Percentiles rank a stretch among this genome's conserved stretches.
Conservation (phyloP, 2,329 filamentous ascomycete genomes). For the Cercospora citrullina region DNA sequence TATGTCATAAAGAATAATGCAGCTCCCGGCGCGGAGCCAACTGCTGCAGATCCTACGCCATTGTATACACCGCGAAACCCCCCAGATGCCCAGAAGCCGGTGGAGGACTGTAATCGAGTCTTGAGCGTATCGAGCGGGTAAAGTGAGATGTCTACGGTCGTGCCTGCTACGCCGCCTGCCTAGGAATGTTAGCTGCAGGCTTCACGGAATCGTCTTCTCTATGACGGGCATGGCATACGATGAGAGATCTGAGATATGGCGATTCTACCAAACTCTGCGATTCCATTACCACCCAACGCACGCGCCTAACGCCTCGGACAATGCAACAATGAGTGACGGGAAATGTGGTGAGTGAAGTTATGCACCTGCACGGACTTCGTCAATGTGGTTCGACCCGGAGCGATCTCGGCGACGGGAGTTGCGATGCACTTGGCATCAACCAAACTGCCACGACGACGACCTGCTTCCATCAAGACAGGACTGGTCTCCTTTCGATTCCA, state of each 20-base stretch:
- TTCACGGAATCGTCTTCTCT: not conserved
- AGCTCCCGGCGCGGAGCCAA: slow-evolving; percentile 89
- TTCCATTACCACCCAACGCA: slow-evolving; percentile 1
- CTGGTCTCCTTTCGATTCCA: not conserved
- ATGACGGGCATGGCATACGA: slow-evolving; percentile 40
- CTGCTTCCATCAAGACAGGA: not conserved
- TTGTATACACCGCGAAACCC: slow-evolving; percentile 92
- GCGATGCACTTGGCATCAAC: slow-evolving; percentile 1
- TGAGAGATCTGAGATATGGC: slow-evolving; percentile 50
- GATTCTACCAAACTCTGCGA: slow-evolving; percentile 41
- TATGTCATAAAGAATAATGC: slow-evolving; percentile 79
- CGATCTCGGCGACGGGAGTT: slow-evolving; percentile 6
- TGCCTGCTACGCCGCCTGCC: slow-evolving; percentile 88
- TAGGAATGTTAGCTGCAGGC: slow-evolving; percentile 37
- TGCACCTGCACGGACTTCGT: not conserved
- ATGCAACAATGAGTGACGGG: slow-evolving; percentile 7
- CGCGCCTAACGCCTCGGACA: slow-evolving; percentile 4
- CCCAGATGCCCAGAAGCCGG: slow-evolving; percentile 76
- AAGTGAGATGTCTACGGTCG: slow-evolving; percentile 93
- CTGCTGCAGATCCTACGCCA: slow-evolving; percentile 82
- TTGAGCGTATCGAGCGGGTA: slow-evolving; percentile 99
- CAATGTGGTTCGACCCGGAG: not conserved
- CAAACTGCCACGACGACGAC: not conserved
- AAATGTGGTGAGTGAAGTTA: not conserved
- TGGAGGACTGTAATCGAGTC: slow-evolving; percentile 85